A percentile compares a stretch with the other conserved stretches of the same genome.
Evolutionary conservation across 2,329 filamentous ascomycete genomes (phyloP).

Genomic region (Sporothrix humicola): DNA sequence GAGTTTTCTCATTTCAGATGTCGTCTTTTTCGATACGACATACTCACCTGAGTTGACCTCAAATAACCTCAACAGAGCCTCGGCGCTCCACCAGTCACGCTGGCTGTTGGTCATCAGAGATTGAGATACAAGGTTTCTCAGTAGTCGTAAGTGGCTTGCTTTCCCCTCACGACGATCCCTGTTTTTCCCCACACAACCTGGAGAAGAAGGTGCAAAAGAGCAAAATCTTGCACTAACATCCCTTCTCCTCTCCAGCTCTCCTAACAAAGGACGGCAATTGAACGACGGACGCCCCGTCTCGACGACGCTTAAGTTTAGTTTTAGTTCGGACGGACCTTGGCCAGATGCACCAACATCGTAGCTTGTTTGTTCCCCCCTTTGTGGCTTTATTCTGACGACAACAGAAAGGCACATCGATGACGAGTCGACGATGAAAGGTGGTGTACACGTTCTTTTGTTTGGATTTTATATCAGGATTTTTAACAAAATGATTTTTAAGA

Average conservation of each 20-base stretch:
- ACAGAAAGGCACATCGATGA: no score
- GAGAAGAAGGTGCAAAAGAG: background rate
- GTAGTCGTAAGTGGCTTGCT: no score
- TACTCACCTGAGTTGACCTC: background rate
- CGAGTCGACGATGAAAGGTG: no score
- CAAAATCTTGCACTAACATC: no score
- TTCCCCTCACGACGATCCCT: conserved; percentile 22
- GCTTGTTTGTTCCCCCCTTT: background rate
- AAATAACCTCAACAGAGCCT: background rate
- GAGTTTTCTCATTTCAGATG: background rate
- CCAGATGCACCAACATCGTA: background rate
- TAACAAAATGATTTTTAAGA: no score
- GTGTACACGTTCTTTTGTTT: no score
- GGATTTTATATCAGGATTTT: no score
- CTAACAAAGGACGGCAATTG: background rate
- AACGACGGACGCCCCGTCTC: background rate
- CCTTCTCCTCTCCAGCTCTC: background rate
- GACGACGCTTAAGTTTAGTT: background rate
- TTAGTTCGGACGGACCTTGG: no score
- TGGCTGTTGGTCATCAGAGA: background rate
- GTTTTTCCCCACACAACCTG: conserved; percentile 22
- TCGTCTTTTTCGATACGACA: background rate
- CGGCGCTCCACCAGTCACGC: conserved; percentile 14
- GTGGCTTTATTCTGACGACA: background rate
- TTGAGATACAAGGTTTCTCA: no score